Evolutionary conservation across 2,329 filamentous ascomycete species (phyloP).

Genomic region (Lithohypha guttulata): DNA sequence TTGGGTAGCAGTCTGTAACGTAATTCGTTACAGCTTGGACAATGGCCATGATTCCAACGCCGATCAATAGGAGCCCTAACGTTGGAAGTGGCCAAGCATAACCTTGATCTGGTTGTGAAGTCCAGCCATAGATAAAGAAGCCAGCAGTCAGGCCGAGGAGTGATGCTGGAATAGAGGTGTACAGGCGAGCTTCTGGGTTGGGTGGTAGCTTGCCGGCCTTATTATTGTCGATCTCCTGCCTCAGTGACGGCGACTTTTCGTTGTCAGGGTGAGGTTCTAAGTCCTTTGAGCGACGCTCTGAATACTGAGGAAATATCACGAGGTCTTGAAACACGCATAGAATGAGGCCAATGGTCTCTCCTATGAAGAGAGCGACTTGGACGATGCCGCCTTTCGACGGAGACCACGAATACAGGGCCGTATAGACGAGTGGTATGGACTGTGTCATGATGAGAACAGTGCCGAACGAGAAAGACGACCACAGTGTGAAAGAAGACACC

Average conservation of each 20-base stretch:
- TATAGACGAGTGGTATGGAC: slow-evolving; percentile 58
- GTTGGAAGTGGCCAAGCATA: slow-evolving; percentile 40
- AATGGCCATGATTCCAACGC: slow-evolving; percentile 39
- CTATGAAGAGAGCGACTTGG: slow-evolving; percentile 36
- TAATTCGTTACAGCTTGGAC: slow-evolving; percentile 37
- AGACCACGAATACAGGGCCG: slow-evolving; percentile 64
- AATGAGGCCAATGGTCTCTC: slow-evolving; percentile 37
- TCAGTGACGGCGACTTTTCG: slow-evolving; percentile 24
- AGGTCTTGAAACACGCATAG: slow-evolving; percentile 42
- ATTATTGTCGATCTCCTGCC: no score
- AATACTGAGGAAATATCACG: slow-evolving; percentile 30
- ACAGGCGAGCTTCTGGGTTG: slow-evolving; percentile 34
- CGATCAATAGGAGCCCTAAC: slow-evolving; percentile 38
- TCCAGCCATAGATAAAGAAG: slow-evolving; percentile 44
- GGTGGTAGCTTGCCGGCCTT: slow-evolving; percentile 28
- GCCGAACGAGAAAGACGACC: slow-evolving; percentile 39
- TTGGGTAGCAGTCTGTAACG: slow-evolving; percentile 33
- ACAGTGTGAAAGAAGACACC: slow-evolving; percentile 38
- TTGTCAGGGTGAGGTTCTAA: background rate
- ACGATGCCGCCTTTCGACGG: slow-evolving; percentile 38
- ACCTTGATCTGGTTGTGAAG: slow-evolving; percentile 29
- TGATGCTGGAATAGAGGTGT: slow-evolving; percentile 33
- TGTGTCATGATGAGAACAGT: slow-evolving; percentile 42
- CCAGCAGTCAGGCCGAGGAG: slow-evolving; percentile 39
- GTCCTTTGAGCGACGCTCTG: slow-evolving; percentile 18